Evolutionary conservation across 1,284 basidiomycete species (phyloP), one percentile per base, ranked within the genome.

Genomic region (Phylloboletellus chloephorus): DNA sequence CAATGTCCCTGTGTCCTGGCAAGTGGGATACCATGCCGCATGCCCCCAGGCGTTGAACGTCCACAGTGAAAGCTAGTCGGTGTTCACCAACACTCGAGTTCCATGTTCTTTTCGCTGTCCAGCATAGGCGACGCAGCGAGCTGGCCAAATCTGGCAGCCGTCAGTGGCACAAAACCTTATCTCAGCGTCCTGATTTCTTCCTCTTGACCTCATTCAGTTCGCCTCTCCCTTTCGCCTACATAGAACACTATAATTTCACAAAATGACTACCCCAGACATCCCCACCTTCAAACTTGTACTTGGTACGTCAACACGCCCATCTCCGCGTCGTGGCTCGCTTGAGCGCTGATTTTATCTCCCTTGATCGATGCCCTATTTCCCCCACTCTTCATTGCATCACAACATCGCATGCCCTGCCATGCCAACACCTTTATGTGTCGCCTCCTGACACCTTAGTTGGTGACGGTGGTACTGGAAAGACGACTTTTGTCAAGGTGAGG

Each of bases 221-320:
- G 17, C 37, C 39, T 39, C 41, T 48, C 34, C 42, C 43, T 39
- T 46, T 54, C 41, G 39, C 37, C 44, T 32, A 39, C 57, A 43
- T 49, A 62, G 51, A 57, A 42, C 35, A 52, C 50, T 39, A 31
- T 49, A 49, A 46, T 47, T 49, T 44, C 47, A 48, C 50, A 36
- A 46, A 42, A 82, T 82, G 78, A 30, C 77, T 52, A 61, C 36
- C 16, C 8, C 67, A 34, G 46, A 58, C 10, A 74, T 92, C 54
- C 92, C 96, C 39, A 93, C 92, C 50, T 99, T 98, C 80, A 98
- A 99, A 75, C 90, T 99, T 66, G 95, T 98, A 51, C 89, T 96
- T 56, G 90, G 89, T 93, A 57, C 54, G 88, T 71, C 31, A 41
- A 33, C 13, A 24, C 13, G 2, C 11, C 31, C 23, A 6, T 40